Percentiles rank a stretch among this genome's conserved stretches.
These are phyloP conservation scores for Geotrichum candidum DNA, from an alignment of 1,139 yeast genomes.

Conservation along the genomic window DNA sequence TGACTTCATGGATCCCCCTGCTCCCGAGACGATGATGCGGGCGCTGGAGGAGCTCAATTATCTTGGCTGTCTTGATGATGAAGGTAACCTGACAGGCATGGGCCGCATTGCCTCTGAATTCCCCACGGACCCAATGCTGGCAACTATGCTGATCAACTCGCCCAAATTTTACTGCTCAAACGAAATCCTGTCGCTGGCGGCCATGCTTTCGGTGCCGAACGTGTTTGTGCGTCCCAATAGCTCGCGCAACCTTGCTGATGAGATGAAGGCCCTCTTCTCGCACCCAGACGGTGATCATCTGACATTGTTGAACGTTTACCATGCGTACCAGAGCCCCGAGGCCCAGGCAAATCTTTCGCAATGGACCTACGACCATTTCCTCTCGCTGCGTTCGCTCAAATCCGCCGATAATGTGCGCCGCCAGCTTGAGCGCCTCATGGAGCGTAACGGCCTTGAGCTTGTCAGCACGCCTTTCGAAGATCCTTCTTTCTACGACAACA, in stretches of 20 bases:
- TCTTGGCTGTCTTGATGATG: slow-evolving; percentile 82
- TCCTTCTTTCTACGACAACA: slow-evolving; percentile 57
- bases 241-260: slow-evolving; percentile 88
- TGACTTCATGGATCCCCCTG: slow-evolving; percentile 99
- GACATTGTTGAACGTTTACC: slow-evolving; percentile 80
- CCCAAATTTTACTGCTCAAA: slow-evolving; percentile 82
- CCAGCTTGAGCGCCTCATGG: slow-evolving; percentile 81
- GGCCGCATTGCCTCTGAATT: slow-evolving; percentile 89
- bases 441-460: slow-evolving; percentile 66
- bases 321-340: slow-evolving; percentile 66
- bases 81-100: slow-evolving; percentile 80
- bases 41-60: slow-evolving; percentile 93
- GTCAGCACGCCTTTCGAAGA: slow-evolving; percentile 65
- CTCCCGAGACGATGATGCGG: slow-evolving; percentile 99
- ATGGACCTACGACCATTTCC: slow-evolving; percentile 91
- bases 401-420: slow-evolving; percentile 81
- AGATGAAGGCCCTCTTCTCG: slow-evolving; percentile 78
- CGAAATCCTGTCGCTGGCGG: slow-evolving; percentile 82
- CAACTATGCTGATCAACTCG: slow-evolving; percentile 85
- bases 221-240: slow-evolving; percentile 91
- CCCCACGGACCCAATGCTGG: slow-evolving; percentile 93
- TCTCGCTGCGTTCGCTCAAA: slow-evolving; percentile 73
- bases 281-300: slow-evolving; percentile 95
- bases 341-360: slow-evolving; percentile 45
- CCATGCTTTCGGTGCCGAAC: slow-evolving; percentile 85